These are phyloP conservation scores for Colletotrichum phormii DNA, from an alignment of 2,329 filamentous ascomycete species.

Conservation along the genomic window DNA sequence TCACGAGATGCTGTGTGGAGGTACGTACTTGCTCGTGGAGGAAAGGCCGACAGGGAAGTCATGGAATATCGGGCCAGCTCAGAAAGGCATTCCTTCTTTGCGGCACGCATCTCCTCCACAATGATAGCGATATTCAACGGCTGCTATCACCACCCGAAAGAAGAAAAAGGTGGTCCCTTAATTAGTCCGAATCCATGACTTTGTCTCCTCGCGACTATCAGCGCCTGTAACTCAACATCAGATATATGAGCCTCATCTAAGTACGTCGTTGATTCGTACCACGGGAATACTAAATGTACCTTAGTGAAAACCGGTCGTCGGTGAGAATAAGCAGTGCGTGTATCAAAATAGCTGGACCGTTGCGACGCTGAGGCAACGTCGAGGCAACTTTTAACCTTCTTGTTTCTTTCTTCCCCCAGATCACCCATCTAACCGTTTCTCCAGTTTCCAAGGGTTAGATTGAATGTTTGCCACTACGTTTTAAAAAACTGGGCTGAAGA, in stretches of 20 bases:
- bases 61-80: constrained; percentile 7
- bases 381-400: not conserved
- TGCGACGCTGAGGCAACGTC: constrained; percentile 1
- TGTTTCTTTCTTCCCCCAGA: not conserved
- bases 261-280: not conserved
- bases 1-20: too few species aligned
- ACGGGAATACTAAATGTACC: not conserved
- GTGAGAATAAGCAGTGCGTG: not conserved
- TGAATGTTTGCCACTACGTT: constrained; percentile 22
- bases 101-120: not conserved
- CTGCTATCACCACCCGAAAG: constrained; percentile 18
- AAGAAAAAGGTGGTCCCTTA: not conserved
- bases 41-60: not conserved
- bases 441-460: constrained; percentile 1
- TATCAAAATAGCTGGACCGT: not conserved
- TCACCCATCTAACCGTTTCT: constrained; percentile 10
- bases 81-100: constrained; percentile 11
- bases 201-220: constrained; percentile 15
- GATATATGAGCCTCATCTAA: constrained; percentile 18
- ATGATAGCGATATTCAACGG: constrained; percentile 15
- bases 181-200: constrained; percentile 1
- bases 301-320: not conserved
- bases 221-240: not conserved
- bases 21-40: too few species aligned
- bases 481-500: constrained; percentile 12